phyloP scores from a whole-genome alignment of 805 yeast genomes.

The Metschnikowia bowlesiae region DNA sequence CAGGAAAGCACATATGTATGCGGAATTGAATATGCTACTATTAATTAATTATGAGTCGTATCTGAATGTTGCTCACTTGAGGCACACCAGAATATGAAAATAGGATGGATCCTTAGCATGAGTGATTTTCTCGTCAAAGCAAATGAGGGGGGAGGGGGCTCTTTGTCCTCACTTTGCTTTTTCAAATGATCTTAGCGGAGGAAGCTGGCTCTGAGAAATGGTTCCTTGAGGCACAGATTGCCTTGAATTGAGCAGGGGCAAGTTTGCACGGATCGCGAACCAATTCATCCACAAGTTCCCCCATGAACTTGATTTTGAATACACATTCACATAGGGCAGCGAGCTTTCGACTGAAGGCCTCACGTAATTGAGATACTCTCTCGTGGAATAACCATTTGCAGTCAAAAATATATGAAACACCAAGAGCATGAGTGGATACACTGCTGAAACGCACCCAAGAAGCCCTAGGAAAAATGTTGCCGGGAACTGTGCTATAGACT shows the following conservation, averaged over 20 bases:
- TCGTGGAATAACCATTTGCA: conserved; percentile 59
- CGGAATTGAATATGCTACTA: neutral
- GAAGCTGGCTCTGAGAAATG: conserved; percentile 6
- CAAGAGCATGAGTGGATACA: conserved; percentile 55
- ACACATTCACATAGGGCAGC: conserved; percentile 32
- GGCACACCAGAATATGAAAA: neutral
- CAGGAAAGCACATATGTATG: neutral
- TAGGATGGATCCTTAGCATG: neutral
- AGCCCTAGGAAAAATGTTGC: conserved; percentile 50
- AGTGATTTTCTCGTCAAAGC: too few relatives aligned
- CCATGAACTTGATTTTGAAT: conserved; percentile 19
- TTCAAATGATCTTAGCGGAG: conserved; percentile 8
- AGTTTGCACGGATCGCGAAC: conserved; percentile 31
- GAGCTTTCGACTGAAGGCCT: conserved; percentile 30
- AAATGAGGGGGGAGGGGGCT: too few relatives aligned
- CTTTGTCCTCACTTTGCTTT: neutral
- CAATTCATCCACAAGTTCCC: conserved; percentile 34
- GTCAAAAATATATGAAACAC: conserved; percentile 52
- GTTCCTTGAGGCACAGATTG: conserved; percentile 8
- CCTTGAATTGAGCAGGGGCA: conserved; percentile 5
- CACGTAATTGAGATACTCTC: conserved; percentile 57
- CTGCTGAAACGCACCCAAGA: conserved; percentile 39
- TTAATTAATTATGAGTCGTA: neutral
- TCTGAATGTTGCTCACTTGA: neutral
- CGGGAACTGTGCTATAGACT: conserved; percentile 20